Evolutionary conservation across 495 filamentous ascomycete genomes (phyloP), one percentile per base, ranked within the genome.

Genomic region (Xylaria palmicola): DNA sequence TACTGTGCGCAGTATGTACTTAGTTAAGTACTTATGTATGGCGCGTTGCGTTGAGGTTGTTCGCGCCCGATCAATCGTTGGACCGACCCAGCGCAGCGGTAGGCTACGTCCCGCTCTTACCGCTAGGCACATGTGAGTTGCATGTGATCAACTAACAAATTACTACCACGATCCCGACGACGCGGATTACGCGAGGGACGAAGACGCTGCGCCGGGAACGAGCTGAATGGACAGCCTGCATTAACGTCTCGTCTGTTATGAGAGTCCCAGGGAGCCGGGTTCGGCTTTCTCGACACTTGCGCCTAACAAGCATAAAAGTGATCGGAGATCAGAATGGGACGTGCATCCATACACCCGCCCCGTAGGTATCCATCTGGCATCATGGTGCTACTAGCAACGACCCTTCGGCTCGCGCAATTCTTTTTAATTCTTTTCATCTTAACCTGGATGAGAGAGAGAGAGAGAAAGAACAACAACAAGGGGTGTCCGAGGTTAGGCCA

Each of bases 21-120:
- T n/a, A n/a, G n/a, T n/a, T n/a, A n/a, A n/a, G n/a, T n/a, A n/a
- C n/a, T n/a, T n/a, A n/a, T n/a, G n/a, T n/a, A n/a, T n/a, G n/a
- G n/a, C n/a, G n/a, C n/a, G n/a, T n/a, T n/a, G n/a, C n/a, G n/a
- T n/a, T n/a, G n/a, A n/a, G n/a, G n/a, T n/a, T 27, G n/a, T 12
- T 26, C 32, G 9, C 15, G 22, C 30, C 43, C 13, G 22, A 49
- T 37, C 41, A 26, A 15, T 29, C 22, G 19, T 29, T 37, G 55
- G 30, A 48, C 55, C 30, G 52, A 56, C 53, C 53, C 55, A 48
- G 55, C 55, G 43, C 55, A 48, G 55, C 49, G 55, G 55, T 58
- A 58, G 55, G 55, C 55, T 58, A 47, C 34, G 32, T 27, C 13
- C 24, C 52, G n/a, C 24, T 43, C 24, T 30, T 43, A 40, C 45